Evolutionary conservation across 2,329 filamentous ascomycete species (phyloP).

Genomic region (Drechslera avenae): DNA sequence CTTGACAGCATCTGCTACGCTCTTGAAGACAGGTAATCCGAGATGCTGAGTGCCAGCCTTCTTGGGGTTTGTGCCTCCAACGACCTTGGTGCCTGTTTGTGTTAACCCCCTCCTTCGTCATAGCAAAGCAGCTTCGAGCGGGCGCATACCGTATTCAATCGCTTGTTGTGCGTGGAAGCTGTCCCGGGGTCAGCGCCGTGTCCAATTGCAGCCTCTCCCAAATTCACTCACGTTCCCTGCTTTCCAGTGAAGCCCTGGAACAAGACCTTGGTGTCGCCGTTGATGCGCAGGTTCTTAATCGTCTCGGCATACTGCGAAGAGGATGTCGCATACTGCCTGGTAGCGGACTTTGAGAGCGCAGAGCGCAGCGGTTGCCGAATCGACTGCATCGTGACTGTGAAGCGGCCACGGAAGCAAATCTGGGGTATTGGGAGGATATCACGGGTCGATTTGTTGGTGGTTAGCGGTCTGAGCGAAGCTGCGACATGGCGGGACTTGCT

Average conservation of each 20-base stretch:
- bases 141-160: slow-evolving; percentile 87
- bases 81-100: slow-evolving; percentile 83
- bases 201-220: not conserved
- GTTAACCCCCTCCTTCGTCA: slow-evolving; percentile 35
- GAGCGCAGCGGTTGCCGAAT: slow-evolving; percentile 74
- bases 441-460: slow-evolving; percentile 24
- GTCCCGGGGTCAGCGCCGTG: slow-evolving; percentile 26
- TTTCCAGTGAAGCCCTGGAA: slow-evolving; percentile 98
- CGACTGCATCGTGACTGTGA: slow-evolving; percentile 74
- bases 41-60: slow-evolving; percentile 93
- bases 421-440: slow-evolving; percentile 21
- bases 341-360: slow-evolving; percentile 69
- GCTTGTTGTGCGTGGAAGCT: slow-evolving; percentile 98
- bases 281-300: slow-evolving; percentile 83
- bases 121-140: slow-evolving; percentile 19
- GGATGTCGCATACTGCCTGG: slow-evolving; percentile 77
- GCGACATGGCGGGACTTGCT: slow-evolving; percentile 30
- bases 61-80: slow-evolving; percentile 98
- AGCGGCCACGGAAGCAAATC: slow-evolving; percentile 34
- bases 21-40: slow-evolving; percentile 89
- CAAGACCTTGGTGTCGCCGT: slow-evolving; percentile 88
- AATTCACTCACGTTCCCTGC: slow-evolving; percentile 72
- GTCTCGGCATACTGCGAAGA: slow-evolving; percentile 60
- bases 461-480: slow-evolving; percentile 27
- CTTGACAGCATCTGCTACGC: slow-evolving; percentile 85